Conservation (phyloP, 768 basidiomycete genomes). For the Rhodocollybia butyracea region DNA sequence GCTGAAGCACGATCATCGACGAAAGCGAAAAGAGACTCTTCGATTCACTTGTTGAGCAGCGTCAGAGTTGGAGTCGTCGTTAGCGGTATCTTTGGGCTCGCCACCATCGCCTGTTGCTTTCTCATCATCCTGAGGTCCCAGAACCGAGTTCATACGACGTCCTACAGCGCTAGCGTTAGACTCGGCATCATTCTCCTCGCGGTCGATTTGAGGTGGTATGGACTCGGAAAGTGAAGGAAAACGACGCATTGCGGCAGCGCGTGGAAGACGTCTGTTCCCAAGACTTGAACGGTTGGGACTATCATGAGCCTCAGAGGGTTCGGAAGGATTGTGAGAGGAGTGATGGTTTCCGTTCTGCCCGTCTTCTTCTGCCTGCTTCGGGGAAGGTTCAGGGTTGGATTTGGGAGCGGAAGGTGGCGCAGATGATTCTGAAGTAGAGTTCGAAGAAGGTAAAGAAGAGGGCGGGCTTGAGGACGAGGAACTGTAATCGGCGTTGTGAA, state of each 20-base stretch:
- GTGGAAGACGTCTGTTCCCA: not conserved
- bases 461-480: not conserved
- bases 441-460: not conserved
- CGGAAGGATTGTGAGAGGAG: too few relatives aligned
- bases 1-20: not conserved
- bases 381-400: not conserved
- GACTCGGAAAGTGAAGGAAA: too few relatives aligned
- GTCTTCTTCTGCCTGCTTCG: not conserved
- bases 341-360: too few relatives aligned
- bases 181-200: too few relatives aligned
- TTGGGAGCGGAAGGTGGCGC: not conserved
- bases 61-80: not conserved
- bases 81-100: too few relatives aligned
- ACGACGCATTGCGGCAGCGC: not conserved
- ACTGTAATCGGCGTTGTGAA: conserved; percentile 4
- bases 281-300: not conserved
- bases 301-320: not conserved
- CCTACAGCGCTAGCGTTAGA: too few relatives aligned
- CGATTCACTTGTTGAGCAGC: not conserved
- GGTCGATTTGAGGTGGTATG: too few relatives aligned
- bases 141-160: too few relatives aligned
- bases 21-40: not conserved
- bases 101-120: too few relatives aligned
- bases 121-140: too few relatives aligned
- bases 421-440: not conserved